Percentiles rank a stretch among this genome's conserved stretches.
Conservation (phyloP, 2,329 filamentous ascomycete genomes). For the Epichloe festucae region DNA sequence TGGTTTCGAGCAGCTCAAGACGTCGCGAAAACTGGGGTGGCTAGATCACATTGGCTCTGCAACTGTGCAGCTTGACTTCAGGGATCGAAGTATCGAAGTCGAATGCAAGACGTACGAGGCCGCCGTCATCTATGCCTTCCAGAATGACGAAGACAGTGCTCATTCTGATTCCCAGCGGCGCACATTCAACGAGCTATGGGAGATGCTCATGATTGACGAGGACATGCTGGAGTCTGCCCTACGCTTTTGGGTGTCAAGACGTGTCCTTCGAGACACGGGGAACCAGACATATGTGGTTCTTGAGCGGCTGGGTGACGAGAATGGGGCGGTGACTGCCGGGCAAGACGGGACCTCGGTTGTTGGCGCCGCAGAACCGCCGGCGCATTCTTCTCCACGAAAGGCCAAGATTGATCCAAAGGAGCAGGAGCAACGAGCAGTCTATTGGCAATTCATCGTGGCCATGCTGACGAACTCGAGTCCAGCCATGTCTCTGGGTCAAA, state of each 20-base stretch:
- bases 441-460: conserved; percentile 83
- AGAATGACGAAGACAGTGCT: conserved; percentile 27
- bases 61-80: conserved; percentile 66
- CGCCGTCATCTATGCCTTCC: conserved; percentile 75
- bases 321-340: conserved; percentile 13
- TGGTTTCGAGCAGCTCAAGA: conserved; percentile 69
- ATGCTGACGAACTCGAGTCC: conserved; percentile 88
- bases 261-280: conserved; percentile 45
- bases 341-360: conserved; percentile 18
- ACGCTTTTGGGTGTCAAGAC: conserved; percentile 57
- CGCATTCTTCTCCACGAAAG: conserved; percentile 33
- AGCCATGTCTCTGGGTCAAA: conserved; percentile 66
- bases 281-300: conserved; percentile 52
- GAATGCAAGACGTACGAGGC: conserved; percentile 77
- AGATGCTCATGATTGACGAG: conserved; percentile 58
- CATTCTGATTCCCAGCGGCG: conserved; percentile 24
- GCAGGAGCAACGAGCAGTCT: conserved; percentile 48
- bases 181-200: conserved; percentile 40
- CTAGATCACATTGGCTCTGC: conserved; percentile 70
- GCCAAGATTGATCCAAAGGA: conserved; percentile 51
- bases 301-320: conserved; percentile 41
- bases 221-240: conserved; percentile 55
- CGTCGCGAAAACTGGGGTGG: conserved; percentile 79
- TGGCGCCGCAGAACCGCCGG: conserved; percentile 10
- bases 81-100: conserved; percentile 61